These are phyloP conservation scores for Hanseniaspora nectarophila DNA, from an alignment of 805 yeast species.

Conservation along the genomic window DNA sequence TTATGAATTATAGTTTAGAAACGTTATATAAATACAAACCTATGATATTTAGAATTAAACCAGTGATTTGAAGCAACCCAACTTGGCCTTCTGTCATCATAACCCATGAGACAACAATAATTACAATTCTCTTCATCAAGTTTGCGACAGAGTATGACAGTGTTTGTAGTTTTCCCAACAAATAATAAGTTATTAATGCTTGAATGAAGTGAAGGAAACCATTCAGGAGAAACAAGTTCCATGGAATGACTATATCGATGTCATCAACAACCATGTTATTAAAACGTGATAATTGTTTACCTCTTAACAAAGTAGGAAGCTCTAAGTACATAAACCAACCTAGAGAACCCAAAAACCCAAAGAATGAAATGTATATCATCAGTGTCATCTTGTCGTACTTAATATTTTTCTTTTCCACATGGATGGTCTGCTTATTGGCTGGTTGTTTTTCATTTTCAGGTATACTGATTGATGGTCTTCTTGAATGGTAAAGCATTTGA, in stretches of 20 bases:
- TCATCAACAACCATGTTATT: constrained; percentile 20
- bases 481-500: not conserved
- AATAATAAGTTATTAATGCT: constrained; percentile 67
- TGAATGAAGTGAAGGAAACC: constrained; percentile 72
- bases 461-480: not conserved
- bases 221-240: constrained; percentile 45
- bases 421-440: not conserved
- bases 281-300: constrained; percentile 17
- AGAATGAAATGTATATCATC: constrained; percentile 63
- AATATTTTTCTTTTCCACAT: constrained; percentile 7
- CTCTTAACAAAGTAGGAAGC: constrained; percentile 29
- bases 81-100: constrained; percentile 30
- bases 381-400: constrained; percentile 72
- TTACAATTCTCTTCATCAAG: constrained; percentile 76
- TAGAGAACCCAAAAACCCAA: constrained; percentile 61
- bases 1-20: constrained; percentile 23
- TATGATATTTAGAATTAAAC: constrained; percentile 39
- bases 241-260: constrained; percentile 30
- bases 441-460: not conserved
- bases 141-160: constrained; percentile 78
- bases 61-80: constrained; percentile 37
- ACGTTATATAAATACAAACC: constrained; percentile 56
- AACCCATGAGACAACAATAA: constrained; percentile 66
- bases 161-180: constrained; percentile 70
- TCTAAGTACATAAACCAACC: constrained; percentile 64